Evolutionary conservation across 805 yeast species (phyloP).

Genomic region (Wickerhamiella parazyma): DNA sequence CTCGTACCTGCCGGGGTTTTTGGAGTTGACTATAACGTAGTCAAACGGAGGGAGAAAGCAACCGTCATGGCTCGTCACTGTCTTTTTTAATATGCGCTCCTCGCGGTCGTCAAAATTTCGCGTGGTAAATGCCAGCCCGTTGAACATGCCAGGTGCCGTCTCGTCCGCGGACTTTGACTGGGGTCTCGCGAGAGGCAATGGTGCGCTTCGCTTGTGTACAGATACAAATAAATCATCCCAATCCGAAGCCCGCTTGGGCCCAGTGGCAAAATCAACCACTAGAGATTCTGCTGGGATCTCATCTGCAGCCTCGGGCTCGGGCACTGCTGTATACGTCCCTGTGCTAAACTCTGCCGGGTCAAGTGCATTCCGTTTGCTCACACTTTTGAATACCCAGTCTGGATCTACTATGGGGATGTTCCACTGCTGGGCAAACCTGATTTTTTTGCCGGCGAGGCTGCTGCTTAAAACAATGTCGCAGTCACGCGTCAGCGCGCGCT

Average conservation of each 20-base stretch:
- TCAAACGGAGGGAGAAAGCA: conserved; percentile 15
- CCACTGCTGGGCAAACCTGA: conserved; percentile 28
- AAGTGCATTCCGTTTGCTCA: conserved; percentile 30
- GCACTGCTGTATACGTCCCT: conserved; percentile 21
- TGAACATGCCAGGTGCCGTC: conserved; percentile 26
- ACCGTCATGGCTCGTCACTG: conserved; percentile 38
- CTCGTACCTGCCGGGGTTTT: conserved; percentile 11
- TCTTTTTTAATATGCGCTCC: conserved; percentile 27
- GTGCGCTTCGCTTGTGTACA: not conserved
- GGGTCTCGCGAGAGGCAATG: not conserved
- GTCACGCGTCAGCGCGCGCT: conserved; percentile 19
- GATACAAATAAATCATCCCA: conserved; percentile 3
- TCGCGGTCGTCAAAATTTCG: conserved; percentile 32
- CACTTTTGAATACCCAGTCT: conserved; percentile 33
- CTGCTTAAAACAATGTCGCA: conserved; percentile 25
- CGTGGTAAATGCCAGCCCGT: conserved; percentile 31
- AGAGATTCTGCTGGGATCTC: conserved; percentile 3
- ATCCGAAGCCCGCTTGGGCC: not conserved
- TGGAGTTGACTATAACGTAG: conserved; percentile 21
- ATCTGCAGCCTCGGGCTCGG: conserved; percentile 13
- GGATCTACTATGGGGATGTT: conserved; percentile 31
- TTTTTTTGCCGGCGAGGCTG: conserved; percentile 24
- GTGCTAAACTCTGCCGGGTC: conserved; percentile 27
- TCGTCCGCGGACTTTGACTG: not conserved
- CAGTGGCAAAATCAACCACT: conserved; percentile 1